Conservation (phyloP, 371 early-diverging fungal genomes). For the Smittium mucronatum region DNA sequence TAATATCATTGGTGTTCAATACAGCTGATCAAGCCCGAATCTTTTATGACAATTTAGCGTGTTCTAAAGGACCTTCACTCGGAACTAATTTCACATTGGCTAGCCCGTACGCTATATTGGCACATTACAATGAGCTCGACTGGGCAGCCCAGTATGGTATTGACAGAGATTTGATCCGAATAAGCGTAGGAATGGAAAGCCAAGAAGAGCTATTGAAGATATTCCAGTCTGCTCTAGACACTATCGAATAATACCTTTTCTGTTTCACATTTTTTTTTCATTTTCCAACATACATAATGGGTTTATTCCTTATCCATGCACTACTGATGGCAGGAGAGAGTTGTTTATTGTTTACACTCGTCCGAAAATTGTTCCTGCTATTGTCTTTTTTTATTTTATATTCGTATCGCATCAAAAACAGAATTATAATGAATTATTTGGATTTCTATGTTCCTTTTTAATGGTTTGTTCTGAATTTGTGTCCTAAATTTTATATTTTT, state of each 20-base stretch:
- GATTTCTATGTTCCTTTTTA: no score
- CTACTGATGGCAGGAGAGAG: no score
- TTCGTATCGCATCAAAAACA: no score
- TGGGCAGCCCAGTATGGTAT: conserved; percentile 82
- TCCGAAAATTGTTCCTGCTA: no score
- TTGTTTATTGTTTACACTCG: no score
- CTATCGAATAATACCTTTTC: neutral
- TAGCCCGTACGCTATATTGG: conserved; percentile 86
- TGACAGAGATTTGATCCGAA: conserved; percentile 56
- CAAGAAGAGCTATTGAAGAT: conserved; percentile 42
- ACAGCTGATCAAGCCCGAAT: conserved; percentile 40
- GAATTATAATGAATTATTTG: no score
- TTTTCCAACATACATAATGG: no score
- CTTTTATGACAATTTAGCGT: conserved; percentile 70
- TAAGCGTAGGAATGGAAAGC: conserved; percentile 83
- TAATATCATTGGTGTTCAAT: conserved; percentile 68
- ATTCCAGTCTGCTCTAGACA: conserved; percentile 60
- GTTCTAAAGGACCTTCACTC: conserved; percentile 85
- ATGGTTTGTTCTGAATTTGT: no score
- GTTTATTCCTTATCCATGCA: no score
- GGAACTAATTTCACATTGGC: conserved; percentile 94
- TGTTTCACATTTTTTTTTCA: no score
- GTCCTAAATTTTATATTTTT: no score
- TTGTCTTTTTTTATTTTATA: no score
- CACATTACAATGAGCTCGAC: conserved; percentile 84